Base-by-base conservation (phyloP, 148 eudicot species). In the Silene uniflora region DNA sequence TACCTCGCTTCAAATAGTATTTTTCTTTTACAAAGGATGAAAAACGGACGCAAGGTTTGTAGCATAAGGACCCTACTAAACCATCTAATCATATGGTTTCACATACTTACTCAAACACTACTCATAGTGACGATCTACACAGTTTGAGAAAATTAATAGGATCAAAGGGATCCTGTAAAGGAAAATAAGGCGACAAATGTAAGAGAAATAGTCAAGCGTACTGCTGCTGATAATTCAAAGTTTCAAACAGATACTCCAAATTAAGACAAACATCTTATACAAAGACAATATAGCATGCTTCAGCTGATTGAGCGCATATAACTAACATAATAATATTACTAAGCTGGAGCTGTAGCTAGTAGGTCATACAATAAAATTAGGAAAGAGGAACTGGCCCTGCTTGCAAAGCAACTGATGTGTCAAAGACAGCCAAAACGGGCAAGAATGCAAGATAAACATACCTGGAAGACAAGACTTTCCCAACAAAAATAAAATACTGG, bases 401-500 rank as follows among this genome's bases (percentile, higher is more conserved):
- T 23, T 72, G 12, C 76, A 35, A 69, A 60, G 59, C 61, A 44
- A 29, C 13, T 27, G 25, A 52, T 24, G 17, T 14, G 24, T 59
- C n/a, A 52, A 58, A 13, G 17, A 32, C 11, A 54, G 13, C 14
- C 22, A 52, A 35, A 59, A 32, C 14, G 32, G 29, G 68, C n/a
- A 68, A 76, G 54, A 14, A 47, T 17, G 68, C n/a, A 68, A 76
- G 52, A 19, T 29, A 19, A 62, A 52, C 77, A 80, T 72, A 95
- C 98, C 85, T 92, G 77, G 97, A 92, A 32, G 97, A 89, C 77
- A 85, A 72, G 74, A 92, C 83, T 82, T 83, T 90, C 75, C 98
- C 98, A 80, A 90, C 83, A 88, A 95, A 90, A 60, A 88, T 95
- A 82, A 90, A 78, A 85, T 95, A 95, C 77, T 92, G 96, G 66